Base-by-base conservation (phyloP, 352 stramenopile genomes). In the Sclerospora graminicola region DNA sequence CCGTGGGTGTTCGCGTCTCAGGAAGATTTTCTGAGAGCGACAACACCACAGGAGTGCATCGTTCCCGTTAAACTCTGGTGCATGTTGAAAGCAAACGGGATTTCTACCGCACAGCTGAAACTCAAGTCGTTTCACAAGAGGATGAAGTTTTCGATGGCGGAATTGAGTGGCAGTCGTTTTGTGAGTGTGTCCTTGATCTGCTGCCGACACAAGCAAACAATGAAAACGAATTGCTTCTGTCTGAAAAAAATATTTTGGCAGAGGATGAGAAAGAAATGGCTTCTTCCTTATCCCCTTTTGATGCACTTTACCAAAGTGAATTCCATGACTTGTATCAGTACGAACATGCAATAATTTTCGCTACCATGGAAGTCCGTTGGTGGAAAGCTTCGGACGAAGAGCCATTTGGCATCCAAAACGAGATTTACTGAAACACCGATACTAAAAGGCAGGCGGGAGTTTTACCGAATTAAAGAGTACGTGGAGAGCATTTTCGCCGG, bases 291-390 rank as follows among this genome's bases (percentile, higher is more conserved):
- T 59, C 52, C 26, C 59, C 54, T 20, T 82, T 82, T 36, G 61
- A 70, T 33, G 39, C 15, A 13, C 54, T 82, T 34, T 73, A 59
- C 14, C 55, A 51, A 18, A 70, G 52, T 37, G 46, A 60, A 23
- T 82, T 62, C 31, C 66, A 82, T 41, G 42, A 60, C 8, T 31
- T 60, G 18, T 82, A 79, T 29, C 60, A 65, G 41, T 55, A 68
- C 24, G 49, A 66, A 7, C 58, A 82, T 35, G 41, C 57, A 4
- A 57, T 72, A 45, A 31, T 72, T 43, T 67, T 81, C 31, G 48
- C 48, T 4, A 62, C 38, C 14, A 63, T 78, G 48, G 36, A 64
- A 5, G 19, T 63, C 4, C 59, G 63, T 14, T 31, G 31, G 2
- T 15, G 14, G 6, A 23, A 51, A 5, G 14, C n/a, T 1, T 19